phyloP scores from a whole-genome alignment of 192 early-diverging fungal genomes.

The Phlyctochytrium arcticum region DNA sequence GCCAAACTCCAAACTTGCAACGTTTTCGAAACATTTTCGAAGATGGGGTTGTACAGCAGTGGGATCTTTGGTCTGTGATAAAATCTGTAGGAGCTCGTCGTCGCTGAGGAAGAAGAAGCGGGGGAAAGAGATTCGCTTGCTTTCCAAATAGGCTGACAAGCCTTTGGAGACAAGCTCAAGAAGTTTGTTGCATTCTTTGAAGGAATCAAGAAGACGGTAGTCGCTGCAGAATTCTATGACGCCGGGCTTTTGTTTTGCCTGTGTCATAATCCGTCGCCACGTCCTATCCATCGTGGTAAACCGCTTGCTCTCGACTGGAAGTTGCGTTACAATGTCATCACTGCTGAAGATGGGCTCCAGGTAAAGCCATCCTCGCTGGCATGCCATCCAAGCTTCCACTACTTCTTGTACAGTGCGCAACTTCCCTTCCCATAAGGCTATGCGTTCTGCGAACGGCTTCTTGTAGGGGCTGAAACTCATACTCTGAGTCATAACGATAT shows the following conservation, averaged over 20 bases:
- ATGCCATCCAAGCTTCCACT: constrained; percentile 55
- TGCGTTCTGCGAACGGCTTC: constrained; percentile 56
- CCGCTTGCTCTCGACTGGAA: constrained; percentile 54
- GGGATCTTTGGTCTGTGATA: constrained; percentile 62
- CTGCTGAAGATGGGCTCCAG: constrained; percentile 59
- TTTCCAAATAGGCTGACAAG: constrained; percentile 56
- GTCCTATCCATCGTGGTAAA: constrained; percentile 62
- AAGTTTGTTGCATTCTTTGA: constrained; percentile 60
- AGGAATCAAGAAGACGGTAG: constrained; percentile 53
- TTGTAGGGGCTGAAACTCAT: constrained; percentile 61
- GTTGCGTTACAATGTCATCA: constrained; percentile 58
- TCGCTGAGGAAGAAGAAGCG: constrained; percentile 61
- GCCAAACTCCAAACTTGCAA: constrained; percentile 50
- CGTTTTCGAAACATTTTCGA: constrained; percentile 61
- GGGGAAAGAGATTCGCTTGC: constrained; percentile 56
- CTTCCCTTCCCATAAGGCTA: constrained; percentile 53
- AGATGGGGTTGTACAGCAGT: constrained; percentile 60
- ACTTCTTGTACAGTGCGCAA: constrained; percentile 58
- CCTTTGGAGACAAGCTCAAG: constrained; percentile 58
- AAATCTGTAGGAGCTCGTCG: constrained; percentile 58
- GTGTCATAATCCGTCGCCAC: constrained; percentile 53
- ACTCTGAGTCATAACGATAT: constrained; percentile 61
- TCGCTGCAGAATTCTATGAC: constrained; percentile 56
- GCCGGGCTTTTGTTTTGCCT: constrained; percentile 48
- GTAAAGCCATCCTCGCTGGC: constrained; percentile 58